Evolutionary conservation across 179 eudicot species (phyloP), one percentile per base, ranked within the genome.

Genomic region (Gypsophila paniculata): DNA sequence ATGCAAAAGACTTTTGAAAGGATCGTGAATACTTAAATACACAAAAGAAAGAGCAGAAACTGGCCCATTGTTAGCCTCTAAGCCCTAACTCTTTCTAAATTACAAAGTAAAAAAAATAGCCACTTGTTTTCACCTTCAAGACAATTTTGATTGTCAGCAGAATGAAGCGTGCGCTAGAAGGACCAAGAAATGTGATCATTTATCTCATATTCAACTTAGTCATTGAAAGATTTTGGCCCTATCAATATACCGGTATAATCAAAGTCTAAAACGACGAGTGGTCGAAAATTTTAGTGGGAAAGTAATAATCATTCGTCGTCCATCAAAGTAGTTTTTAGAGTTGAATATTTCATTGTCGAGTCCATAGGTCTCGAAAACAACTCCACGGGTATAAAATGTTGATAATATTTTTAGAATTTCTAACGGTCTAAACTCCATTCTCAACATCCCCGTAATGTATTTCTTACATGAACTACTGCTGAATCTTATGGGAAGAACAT

Each of bases 1-100:
- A 61, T 62, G 46, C 55, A 44, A 49, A 51, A 66, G 70, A 51
- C 60, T 65, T 59, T 23, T 59, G 63, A 59, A 7, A 15, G 54
- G 54, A 70, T 53, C 42, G 12, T 46, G 64, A 26, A 60, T 68
- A 15, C 11, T 29, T 57, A 66, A 42, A 57, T n/a, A 67, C 42
- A 53, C 18, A 38, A 23, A 54, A 54, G 22, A 15, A 67, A 71
- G 44, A 39, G 44, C 44, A 39, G 44, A 39, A 46, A 10, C 15
- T 15, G 10, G 52, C 52, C 52, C 52, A 46, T 46, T 46, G 52
- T 10, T 46, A 46, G 9, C 15, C 52, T 46, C 52, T 46, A 46
- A 46, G 4, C 52, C 15, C 52, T 10, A 46, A 12, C 52, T 46
- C 52, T 46, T 46, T 46, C 52, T 29, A 29, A 29, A 29, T 29